Evolutionary conservation across 2,329 filamentous ascomycete species (phyloP).

Genomic region (Knufia fluminis): DNA sequence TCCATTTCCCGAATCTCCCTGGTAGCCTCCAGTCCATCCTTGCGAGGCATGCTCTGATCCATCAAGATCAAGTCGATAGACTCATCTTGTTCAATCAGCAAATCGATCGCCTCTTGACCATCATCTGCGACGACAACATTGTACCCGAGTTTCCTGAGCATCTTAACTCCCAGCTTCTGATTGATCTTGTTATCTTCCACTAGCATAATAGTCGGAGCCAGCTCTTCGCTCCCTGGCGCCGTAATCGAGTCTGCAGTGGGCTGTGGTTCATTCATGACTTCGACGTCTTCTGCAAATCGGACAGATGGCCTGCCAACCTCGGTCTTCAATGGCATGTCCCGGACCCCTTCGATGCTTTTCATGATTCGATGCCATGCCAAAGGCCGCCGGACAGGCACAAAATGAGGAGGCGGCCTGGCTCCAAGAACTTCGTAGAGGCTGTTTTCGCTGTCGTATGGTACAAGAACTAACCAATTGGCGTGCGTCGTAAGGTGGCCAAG

Average conservation of each 20-base stretch:
- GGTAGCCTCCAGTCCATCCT: conserved; percentile 26
- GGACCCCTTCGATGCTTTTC: too few relatives aligned
- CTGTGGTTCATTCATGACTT: conserved; percentile 18
- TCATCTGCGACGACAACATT: conserved; percentile 24
- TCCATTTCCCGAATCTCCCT: conserved; percentile 26
- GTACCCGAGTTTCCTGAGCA: conserved; percentile 22
- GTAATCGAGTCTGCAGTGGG: conserved; percentile 4
- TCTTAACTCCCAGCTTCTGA: conserved; percentile 23
- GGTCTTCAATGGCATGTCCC: conserved; percentile 9
- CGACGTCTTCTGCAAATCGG: conserved; percentile 23
- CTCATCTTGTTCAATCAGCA: conserved; percentile 22
- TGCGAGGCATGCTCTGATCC: conserved; percentile 29
- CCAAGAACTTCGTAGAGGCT: conserved; percentile 20
- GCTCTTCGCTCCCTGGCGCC: conserved; percentile 12
- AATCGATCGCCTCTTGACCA: conserved; percentile 24
- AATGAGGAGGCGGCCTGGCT: conserved; percentile 17
- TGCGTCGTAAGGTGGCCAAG: conserved; percentile 18
- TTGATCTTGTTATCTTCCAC: conserved; percentile 29
- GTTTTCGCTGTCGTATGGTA: conserved; percentile 23
- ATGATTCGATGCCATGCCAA: conserved; percentile 26
- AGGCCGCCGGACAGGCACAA: conserved; percentile 23
- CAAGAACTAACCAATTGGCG: conserved; percentile 21
- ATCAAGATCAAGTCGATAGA: conserved; percentile 25
- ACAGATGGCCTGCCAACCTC: conserved; percentile 18
- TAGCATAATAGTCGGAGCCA: conserved; percentile 16